Base-by-base conservation (phyloP, 2,329 filamentous ascomycete species). In the Mariannaea elegans region DNA sequence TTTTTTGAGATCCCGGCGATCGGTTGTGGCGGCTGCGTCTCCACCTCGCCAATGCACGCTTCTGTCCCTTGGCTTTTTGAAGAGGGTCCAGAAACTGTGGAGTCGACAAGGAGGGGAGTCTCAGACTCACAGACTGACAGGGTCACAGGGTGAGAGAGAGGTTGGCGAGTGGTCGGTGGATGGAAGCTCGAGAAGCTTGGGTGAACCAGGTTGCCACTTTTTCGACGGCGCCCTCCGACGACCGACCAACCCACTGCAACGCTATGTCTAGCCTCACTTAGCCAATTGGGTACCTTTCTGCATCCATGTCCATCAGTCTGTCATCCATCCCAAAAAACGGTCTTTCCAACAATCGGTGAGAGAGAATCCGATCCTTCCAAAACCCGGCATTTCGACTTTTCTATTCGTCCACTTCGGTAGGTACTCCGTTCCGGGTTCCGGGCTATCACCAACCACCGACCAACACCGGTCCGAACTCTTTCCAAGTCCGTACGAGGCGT, bases 201-300 rank as follows among this genome's bases (percentile, higher is more conserved):
- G 38, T 61, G 57, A 55, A 51, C 29, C 14, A 38, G 39, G 47
- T 39, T 51, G 47, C 61, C 59, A 53, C 41, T 45, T 56, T 57
- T 47, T 56, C 53, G 52, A 62, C 65, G 68, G 68, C 62, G 63
- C 61, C 63, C 66, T 65, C 68, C 66, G 63, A 63, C 44, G 52
- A 50, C 59, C 59, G 55, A 58, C 56, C 55, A 38, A 46, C 49
- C 50, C 55, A 49, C 54, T 53, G 3, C 16, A 32, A 32, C 48
- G 52, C 39, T n/a, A 36, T 8, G 47, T 50, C 63, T 64, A 64
- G 46, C 62, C 59, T 42, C 54, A 60, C 38, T 55, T 54, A 29
- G 56, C 41, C 24, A 27, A 38, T 39, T 46, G 23, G 44, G 50
- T 23, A n/a, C 47, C 54, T 46, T 46, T 31, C 47, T 2, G 21